Conservation (phyloP, 768 basidiomycete genomes). For the Astraeus odoratus region DNA sequence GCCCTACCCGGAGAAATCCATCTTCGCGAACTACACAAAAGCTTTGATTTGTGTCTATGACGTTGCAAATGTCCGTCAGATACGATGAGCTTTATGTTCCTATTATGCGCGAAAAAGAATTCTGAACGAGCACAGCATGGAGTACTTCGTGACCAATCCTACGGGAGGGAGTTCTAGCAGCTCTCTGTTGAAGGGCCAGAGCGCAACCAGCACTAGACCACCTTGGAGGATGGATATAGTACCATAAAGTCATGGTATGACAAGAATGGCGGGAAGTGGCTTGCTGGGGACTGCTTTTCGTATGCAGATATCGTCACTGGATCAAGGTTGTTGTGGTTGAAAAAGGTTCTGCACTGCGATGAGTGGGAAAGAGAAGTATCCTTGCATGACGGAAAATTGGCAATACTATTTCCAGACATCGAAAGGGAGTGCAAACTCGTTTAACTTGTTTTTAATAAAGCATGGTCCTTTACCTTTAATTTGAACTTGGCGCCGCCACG, state of each 20-base stretch:
- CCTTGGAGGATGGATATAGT: constrained; percentile 28
- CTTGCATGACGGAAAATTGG: constrained; percentile 3
- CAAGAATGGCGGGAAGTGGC: constrained; percentile 2
- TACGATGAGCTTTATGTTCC: neutral
- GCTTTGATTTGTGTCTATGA: constrained; percentile 2
- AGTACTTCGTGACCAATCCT: neutral
- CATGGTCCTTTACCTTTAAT: no score
- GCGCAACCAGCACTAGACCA: constrained; percentile 29
- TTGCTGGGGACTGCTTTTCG: constrained; percentile 5
- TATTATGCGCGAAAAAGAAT: neutral
- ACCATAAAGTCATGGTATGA: neutral
- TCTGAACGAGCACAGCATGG: neutral
- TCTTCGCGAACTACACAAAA: neutral
- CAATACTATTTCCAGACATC: constrained; percentile 1
- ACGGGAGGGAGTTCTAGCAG: constrained; percentile 9
- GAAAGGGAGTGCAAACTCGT: no score
- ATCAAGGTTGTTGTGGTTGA: constrained; percentile 2
- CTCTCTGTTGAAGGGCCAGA: constrained; percentile 25
- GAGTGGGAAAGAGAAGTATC: neutral
- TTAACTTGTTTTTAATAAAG: no score
- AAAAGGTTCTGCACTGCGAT: constrained; percentile 1
- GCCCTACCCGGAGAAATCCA: constrained; percentile 3
- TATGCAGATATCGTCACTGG: constrained; percentile 5
- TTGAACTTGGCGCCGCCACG: no score
- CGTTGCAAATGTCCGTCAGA: neutral